These are phyloP conservation scores for Mucor mucedo DNA, from an alignment of 371 early-diverging fungal species.

Conservation along the genomic window DNA sequence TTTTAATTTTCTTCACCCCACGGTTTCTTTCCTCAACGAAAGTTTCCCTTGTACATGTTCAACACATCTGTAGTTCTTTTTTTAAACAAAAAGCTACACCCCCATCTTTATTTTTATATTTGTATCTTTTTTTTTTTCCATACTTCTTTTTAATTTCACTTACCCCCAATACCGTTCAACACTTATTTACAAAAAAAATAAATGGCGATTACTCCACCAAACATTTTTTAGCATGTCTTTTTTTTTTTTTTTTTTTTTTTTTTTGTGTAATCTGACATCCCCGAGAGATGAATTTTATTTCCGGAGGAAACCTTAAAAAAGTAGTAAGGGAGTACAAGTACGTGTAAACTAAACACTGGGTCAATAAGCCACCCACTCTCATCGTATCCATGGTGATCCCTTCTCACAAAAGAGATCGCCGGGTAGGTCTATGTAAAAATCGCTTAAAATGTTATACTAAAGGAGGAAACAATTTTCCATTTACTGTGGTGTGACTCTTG, in stretches of 20 bases:
- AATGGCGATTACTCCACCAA: neutral
- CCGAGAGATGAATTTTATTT: no score
- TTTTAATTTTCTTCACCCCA: constrained; percentile 9
- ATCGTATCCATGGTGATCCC: no score
- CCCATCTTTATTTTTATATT: constrained; percentile 12
- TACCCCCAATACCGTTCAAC: constrained; percentile 30
- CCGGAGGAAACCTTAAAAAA: no score
- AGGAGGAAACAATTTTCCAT: no score
- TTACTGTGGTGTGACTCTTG: no score
- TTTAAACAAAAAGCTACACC: constrained; percentile 16
- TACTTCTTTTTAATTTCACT: constrained; percentile 4
- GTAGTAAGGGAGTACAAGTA: no score
- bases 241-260: constrained; percentile 1
- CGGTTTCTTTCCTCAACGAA: constrained; percentile 22
- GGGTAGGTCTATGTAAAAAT: no score
- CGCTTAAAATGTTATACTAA: no score
- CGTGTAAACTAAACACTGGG: no score
- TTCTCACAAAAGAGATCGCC: no score
- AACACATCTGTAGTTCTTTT: constrained; percentile 29
- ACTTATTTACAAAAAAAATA: constrained; percentile 8
- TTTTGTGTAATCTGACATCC: no score
- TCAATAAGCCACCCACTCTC: no score
- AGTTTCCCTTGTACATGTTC: constrained; percentile 35
- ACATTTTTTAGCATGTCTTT: neutral
- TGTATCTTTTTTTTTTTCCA: constrained; percentile 9